Evolutionary conservation across 257 asterid species (phyloP).

Genomic region (Asclepias syriaca): DNA sequence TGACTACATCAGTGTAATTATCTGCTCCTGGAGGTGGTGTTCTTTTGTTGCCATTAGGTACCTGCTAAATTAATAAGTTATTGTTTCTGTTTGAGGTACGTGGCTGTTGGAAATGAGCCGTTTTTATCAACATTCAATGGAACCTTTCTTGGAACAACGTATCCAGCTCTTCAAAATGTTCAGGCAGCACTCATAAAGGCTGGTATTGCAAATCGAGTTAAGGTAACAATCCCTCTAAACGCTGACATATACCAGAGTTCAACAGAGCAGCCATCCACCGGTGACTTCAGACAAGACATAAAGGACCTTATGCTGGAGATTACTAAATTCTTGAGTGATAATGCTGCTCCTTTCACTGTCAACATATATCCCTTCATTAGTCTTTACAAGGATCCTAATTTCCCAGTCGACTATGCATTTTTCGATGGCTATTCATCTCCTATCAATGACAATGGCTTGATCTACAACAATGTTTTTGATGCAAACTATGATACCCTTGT

Average conservation of each 20-base stretch:
- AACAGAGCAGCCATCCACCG: conserved; percentile 23
- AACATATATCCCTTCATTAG: conserved; percentile 27
- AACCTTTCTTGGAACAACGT: conserved; percentile 13
- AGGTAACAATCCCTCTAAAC: conserved; percentile 28
- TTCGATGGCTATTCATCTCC: conserved; percentile 29
- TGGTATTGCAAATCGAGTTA: conserved; percentile 27
- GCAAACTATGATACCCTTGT: conserved; percentile 27
- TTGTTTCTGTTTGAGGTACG: conserved; percentile 11
- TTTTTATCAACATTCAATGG: conserved; percentile 23
- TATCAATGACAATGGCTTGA: conserved; percentile 21
- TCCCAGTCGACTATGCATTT: conserved; percentile 24
- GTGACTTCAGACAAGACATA: conserved; percentile 23
- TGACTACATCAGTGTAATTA: neutral
- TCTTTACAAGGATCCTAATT: conserved; percentile 8
- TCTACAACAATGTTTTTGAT: conserved; percentile 26
- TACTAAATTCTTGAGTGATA: conserved; percentile 18
- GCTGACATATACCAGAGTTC: conserved; percentile 29
- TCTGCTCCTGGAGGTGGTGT: too few species aligned
- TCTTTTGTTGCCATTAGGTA: too few species aligned
- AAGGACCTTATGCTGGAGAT: conserved; percentile 23
- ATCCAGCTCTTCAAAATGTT: conserved; percentile 28
- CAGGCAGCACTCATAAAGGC: conserved; percentile 32
- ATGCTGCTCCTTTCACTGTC: conserved; percentile 25
- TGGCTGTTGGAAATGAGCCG: conserved; percentile 28
- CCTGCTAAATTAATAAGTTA: neutral